Evolutionary conservation across 1,139 yeast genomes (phyloP).

Genomic region (Suhomyces panamericanus): DNA sequence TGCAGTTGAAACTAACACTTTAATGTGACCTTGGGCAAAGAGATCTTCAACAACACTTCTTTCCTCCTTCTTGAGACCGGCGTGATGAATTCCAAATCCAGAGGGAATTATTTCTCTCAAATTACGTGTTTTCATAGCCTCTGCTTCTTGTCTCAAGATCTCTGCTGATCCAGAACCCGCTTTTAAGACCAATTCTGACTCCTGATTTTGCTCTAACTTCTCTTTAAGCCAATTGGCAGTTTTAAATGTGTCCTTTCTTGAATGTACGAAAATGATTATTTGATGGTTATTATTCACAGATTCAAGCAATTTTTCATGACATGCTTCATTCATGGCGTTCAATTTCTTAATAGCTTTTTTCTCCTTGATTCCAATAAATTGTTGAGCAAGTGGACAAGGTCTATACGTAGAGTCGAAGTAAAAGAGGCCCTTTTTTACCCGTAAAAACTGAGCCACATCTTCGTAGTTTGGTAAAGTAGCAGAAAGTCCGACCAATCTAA

Average conservation of each 20-base stretch:
- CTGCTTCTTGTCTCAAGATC: conserved; percentile 64
- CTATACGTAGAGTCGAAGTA: conserved; percentile 81
- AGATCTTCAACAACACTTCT: conserved; percentile 79
- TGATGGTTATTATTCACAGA: conserved; percentile 62
- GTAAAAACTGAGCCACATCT: conserved; percentile 82
- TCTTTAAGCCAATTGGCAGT: conserved; percentile 78
- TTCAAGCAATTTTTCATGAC: conserved; percentile 79
- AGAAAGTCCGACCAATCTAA: conserved; percentile 81
- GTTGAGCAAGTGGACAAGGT: conserved; percentile 92
- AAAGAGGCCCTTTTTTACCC: conserved; percentile 66
- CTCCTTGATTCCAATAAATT: conserved; percentile 85
- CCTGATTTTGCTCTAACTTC: conserved; percentile 57
- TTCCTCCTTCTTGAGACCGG: conserved; percentile 77
- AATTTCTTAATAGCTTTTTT: conserved; percentile 76
- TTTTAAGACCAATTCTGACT: conserved; percentile 45
- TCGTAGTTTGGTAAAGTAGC: conserved; percentile 91
- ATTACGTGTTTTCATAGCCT: conserved; percentile 52
- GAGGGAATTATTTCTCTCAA: conserved; percentile 60
- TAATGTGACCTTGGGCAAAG: conserved; percentile 83
- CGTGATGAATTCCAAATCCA: conserved; percentile 94
- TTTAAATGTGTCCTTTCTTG: conserved; percentile 85
- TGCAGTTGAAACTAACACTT: conserved; percentile 87
- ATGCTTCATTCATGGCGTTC: conserved; percentile 87
- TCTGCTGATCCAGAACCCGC: conserved; percentile 62
- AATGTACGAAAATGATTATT: conserved; percentile 87